Percentiles rank a stretch among this genome's conserved stretches.
phyloP scores from a whole-genome alignment of 306 rosid genomes.

The Lathyrus tuberosus region DNA sequence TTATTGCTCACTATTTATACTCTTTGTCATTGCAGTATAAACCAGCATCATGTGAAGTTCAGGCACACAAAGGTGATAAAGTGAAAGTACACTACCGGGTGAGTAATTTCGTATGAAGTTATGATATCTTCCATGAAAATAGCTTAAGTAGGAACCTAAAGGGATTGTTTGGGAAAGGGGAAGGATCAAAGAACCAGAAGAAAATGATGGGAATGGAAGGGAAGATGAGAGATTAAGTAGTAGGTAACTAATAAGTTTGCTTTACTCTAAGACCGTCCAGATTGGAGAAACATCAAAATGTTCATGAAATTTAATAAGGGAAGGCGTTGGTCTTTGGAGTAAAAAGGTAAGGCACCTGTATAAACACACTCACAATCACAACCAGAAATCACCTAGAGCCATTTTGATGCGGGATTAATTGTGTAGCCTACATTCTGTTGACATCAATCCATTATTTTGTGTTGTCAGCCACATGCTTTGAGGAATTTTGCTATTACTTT shows the following conservation, averaged over 20 bases:
- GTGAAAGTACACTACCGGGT: conserved; percentile 95
- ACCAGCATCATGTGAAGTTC: conserved; percentile 77
- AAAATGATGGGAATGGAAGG: background rate
- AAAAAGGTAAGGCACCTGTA: background rate
- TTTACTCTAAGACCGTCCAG: conserved; percentile 1
- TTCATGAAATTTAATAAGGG: conserved; percentile 3
- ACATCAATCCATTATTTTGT: background rate
- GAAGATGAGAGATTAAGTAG: conserved; percentile 1
- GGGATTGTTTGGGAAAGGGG: conserved; percentile 8
- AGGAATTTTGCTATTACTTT: conserved; percentile 8
- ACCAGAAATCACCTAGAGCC: background rate
- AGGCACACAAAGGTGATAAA: conserved; percentile 92
- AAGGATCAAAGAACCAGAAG: background rate
- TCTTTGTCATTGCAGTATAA: conserved; percentile 63
- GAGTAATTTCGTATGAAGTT: conserved; percentile 38
- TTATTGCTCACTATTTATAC: conserved; percentile 25
- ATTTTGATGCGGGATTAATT: conserved; percentile 10
- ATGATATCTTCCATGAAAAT: conserved; percentile 17
- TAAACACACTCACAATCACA: background rate
- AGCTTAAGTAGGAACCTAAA: conserved; percentile 6
- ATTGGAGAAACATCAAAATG: background rate
- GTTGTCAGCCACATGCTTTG: conserved; percentile 2
- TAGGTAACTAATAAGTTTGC: background rate
- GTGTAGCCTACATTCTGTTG: conserved; percentile 14
- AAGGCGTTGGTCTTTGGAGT: background rate